Evolutionary conservation across 352 stramenopile genomes (phyloP).

Genomic region (Pythium phragmitis): DNA sequence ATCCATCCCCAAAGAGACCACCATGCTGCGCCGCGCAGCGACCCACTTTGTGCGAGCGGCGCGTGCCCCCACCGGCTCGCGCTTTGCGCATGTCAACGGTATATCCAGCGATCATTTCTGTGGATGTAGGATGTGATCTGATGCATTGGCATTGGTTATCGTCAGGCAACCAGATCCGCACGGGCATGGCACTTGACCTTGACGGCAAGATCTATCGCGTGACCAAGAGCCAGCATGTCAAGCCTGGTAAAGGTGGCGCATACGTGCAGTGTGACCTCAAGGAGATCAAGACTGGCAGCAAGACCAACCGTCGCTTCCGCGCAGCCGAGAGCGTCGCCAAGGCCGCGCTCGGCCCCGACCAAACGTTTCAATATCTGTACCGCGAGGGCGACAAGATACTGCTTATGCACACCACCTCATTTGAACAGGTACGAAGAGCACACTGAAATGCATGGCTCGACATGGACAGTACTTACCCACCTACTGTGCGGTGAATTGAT

Average conservation of each 20-base stretch:
- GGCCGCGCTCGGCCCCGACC: conserved; percentile 65
- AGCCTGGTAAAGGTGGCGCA: conserved; percentile 80
- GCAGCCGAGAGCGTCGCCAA: conserved; percentile 80
- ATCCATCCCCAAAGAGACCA: background rate
- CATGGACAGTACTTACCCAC: background rate
- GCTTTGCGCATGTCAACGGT: conserved; percentile 77
- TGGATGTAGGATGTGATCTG: background rate
- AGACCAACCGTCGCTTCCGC: conserved; percentile 82
- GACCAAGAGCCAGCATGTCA: conserved; percentile 83
- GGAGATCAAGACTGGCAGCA: conserved; percentile 85
- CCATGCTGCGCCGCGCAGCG: conserved; percentile 29
- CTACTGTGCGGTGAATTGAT: background rate
- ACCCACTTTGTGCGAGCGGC: conserved; percentile 20
- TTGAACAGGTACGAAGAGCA: conserved; percentile 60
- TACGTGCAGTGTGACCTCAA: conserved; percentile 85
- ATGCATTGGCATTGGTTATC: background rate
- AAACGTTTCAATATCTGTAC: conserved; percentile 86
- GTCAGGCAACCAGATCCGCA: conserved; percentile 77
- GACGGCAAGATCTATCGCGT: conserved; percentile 85
- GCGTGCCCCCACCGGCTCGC: conserved; percentile 28
- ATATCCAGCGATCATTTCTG: background rate
- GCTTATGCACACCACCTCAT: conserved; percentile 81
- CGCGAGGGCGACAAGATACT: conserved; percentile 73
- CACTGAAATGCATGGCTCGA: too few species aligned
- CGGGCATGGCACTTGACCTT: conserved; percentile 81